A percentile compares a stretch with the other conserved stretches of the same genome.
phyloP scores from a whole-genome alignment of 306 rosid species.

The Prosopis cineraria region DNA sequence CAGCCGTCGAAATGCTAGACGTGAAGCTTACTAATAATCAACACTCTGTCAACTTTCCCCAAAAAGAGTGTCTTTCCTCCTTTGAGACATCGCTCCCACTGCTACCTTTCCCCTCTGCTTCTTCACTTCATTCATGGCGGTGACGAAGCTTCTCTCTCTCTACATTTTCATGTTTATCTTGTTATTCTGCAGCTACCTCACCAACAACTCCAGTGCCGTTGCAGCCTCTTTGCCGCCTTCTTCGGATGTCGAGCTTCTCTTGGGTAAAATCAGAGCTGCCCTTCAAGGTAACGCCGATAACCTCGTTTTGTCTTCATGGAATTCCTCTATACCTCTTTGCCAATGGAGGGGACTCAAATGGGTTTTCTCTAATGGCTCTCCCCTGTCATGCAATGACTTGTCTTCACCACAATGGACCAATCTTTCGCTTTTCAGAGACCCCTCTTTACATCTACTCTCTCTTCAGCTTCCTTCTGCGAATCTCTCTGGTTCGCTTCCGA shows the following conservation, averaged over 20 bases:
- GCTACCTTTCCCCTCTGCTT: slow-evolving; percentile 23
- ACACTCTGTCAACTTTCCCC: slow-evolving; percentile 73
- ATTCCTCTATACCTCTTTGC: slow-evolving; percentile 68
- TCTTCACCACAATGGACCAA: slow-evolving; percentile 86
- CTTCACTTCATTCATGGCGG: slow-evolving; percentile 53
- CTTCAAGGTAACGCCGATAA: slow-evolving; percentile 77
- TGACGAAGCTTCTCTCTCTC: slow-evolving; percentile 44
- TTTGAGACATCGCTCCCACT: slow-evolving; percentile 22
- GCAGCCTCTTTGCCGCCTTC: slow-evolving; percentile 31
- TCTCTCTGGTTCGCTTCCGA: slow-evolving; percentile 88
- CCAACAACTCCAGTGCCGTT: slow-evolving; percentile 19
- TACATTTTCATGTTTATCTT: slow-evolving; percentile 42
- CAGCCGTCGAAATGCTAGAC: slow-evolving; percentile 43
- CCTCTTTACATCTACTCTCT: slow-evolving; percentile 71
- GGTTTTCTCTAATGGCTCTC: slow-evolving; percentile 67
- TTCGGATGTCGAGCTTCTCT: slow-evolving; percentile 69
- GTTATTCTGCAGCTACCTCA: background rate
- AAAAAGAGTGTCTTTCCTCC: slow-evolving; percentile 51
- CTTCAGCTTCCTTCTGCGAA: slow-evolving; percentile 96
- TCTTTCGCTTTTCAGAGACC: slow-evolving; percentile 76
- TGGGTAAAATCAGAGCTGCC: slow-evolving; percentile 69
- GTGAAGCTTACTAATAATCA: slow-evolving; percentile 51
- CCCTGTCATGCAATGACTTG: slow-evolving; percentile 63
- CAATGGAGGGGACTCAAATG: slow-evolving; percentile 99
- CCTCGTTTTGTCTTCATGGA: slow-evolving; percentile 88